phyloP scores from a whole-genome alignment of 352 stramenopile genomes.

The Phytophthora lateralis region DNA sequence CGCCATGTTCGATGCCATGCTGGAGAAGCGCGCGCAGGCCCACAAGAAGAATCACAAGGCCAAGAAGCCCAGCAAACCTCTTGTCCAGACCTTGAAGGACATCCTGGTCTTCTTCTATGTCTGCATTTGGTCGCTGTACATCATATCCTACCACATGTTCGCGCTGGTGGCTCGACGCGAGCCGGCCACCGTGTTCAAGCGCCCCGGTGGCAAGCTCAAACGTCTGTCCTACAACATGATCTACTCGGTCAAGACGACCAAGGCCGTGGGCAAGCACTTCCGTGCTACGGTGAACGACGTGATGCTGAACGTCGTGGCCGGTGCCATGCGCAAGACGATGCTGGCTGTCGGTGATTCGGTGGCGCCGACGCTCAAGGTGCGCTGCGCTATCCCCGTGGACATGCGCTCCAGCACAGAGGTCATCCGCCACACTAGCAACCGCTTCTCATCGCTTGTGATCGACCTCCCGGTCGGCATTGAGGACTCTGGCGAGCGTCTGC shows the following conservation, averaged over 20 bases:
- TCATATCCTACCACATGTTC: conserved; percentile 61
- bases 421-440: conserved; percentile 68
- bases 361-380: conserved; percentile 54
- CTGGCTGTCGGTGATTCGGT: conserved; percentile 43
- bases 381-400: conserved; percentile 77
- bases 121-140: conserved; percentile 57
- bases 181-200: conserved; percentile 72
- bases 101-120: conserved; percentile 38
- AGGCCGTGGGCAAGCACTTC: conserved; percentile 72
- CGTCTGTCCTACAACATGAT: conserved; percentile 72
- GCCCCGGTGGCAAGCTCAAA: conserved; percentile 59
- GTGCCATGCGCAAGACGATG: conserved; percentile 77
- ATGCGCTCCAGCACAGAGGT: conserved; percentile 76
- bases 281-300: conserved; percentile 81
- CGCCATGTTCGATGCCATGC: conserved; percentile 64
- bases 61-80: conserved; percentile 38
- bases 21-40: conserved; percentile 44
- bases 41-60: conserved; percentile 37
- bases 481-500: conserved; percentile 56
- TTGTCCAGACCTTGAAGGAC: conserved; percentile 32
- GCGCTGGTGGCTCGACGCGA: conserved; percentile 58
- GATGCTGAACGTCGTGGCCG: conserved; percentile 79
- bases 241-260: conserved; percentile 75
- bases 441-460: conserved; percentile 79
- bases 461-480: conserved; percentile 69